Evolutionary conservation across 2,329 filamentous ascomycete species (phyloP).

Genomic region (Penicillium sclerotigenum): DNA sequence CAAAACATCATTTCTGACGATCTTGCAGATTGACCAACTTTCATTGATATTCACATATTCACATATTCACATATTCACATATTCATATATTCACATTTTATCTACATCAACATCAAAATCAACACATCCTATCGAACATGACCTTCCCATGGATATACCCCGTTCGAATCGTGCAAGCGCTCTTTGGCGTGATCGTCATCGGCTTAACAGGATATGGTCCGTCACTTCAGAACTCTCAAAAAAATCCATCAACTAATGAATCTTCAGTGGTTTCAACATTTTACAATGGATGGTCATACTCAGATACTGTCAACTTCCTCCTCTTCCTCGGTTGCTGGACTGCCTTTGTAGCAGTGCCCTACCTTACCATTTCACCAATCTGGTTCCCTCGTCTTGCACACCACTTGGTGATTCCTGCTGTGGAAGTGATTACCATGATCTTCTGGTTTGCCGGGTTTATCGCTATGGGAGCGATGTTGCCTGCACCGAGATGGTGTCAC

Average conservation of each 20-base stretch:
- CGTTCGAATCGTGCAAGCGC: slow-evolving; percentile 63
- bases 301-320: slow-evolving; percentile 68
- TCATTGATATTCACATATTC: neutral
- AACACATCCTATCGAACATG: slow-evolving; percentile 9
- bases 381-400: slow-evolving; percentile 62
- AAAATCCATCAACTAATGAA: neutral
- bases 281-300: slow-evolving; percentile 45
- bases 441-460: slow-evolving; percentile 91
- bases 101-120: neutral
- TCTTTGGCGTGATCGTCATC: slow-evolving; percentile 71
- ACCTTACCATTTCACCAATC: slow-evolving; percentile 65
- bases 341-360: slow-evolving; percentile 63
- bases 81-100: neutral
- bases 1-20: neutral
- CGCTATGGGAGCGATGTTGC: slow-evolving; percentile 66
- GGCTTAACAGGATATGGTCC: slow-evolving; percentile 71
- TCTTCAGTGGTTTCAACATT: slow-evolving; percentile 55
- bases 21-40: neutral
- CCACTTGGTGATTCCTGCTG: slow-evolving; percentile 61
- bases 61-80: neutral
- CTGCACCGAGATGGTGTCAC: slow-evolving; percentile 54
- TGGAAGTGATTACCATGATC: slow-evolving; percentile 71
- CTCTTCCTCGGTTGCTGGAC: slow-evolving; percentile 79
- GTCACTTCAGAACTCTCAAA: slow-evolving; percentile 23
- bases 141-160: slow-evolving; percentile 41